These are phyloP conservation scores for Chrysanthemum lavandulifolium DNA, from an alignment of 129 eudicot species.

Conservation along the genomic window DNA sequence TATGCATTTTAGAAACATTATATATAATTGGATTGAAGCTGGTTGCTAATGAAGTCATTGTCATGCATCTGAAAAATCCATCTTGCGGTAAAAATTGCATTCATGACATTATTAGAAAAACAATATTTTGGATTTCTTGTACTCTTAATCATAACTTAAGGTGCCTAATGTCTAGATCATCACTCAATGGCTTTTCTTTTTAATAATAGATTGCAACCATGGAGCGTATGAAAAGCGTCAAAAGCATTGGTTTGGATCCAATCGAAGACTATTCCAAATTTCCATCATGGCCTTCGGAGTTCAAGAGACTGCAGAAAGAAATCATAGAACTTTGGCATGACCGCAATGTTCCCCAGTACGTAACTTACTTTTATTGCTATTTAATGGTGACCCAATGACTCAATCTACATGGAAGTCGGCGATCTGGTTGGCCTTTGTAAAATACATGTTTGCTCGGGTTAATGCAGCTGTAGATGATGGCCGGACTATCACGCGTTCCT, in stretches of 20 bases:
- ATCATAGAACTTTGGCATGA: constrained; percentile 73
- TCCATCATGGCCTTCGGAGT: constrained; percentile 61
- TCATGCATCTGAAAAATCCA: neutral
- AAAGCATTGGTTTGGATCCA: constrained; percentile 83
- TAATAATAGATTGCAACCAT: constrained; percentile 13
- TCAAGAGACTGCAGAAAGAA: constrained; percentile 67
- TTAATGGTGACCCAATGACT: constrained; percentile 75
- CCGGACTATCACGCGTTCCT: constrained; percentile 53
- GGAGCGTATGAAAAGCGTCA: constrained; percentile 37
- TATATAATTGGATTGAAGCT: no score
- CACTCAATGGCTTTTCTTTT: constrained; percentile 5
- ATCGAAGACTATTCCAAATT: constrained; percentile 52
- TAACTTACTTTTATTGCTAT: constrained; percentile 76
- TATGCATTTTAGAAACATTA: neutral
- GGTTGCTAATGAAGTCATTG: no score
- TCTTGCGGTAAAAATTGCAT: neutral
- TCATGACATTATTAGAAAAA: no score
- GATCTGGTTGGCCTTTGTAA: constrained; percentile 66
- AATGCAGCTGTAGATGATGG: constrained; percentile 54
- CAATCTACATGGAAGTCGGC: constrained; percentile 88
- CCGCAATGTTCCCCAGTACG: constrained; percentile 76
- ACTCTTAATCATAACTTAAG: constrained; percentile 3
- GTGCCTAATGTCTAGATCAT: neutral
- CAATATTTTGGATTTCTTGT: neutral
- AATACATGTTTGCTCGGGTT: constrained; percentile 58